These are phyloP conservation scores for Rhizophagus clarus DNA, from an alignment of 192 early-diverging fungal species.

Conservation along the genomic window DNA sequence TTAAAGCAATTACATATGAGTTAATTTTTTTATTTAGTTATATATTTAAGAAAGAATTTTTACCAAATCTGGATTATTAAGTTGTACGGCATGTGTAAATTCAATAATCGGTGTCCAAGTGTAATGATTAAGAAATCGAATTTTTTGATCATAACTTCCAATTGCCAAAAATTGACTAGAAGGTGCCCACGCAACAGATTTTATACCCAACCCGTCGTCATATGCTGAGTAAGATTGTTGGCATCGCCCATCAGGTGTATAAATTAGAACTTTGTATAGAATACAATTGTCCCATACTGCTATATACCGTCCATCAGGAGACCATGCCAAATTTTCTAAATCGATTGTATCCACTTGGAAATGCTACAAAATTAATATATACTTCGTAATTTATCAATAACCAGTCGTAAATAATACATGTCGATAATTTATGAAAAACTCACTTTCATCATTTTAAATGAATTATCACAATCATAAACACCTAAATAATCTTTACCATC, in stretches of 20 bases:
- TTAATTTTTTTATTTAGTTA: background rate
- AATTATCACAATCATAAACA: constrained; percentile 64
- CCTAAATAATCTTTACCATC: constrained; percentile 67
- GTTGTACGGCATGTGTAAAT: constrained; percentile 57
- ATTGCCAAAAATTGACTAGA: constrained; percentile 76
- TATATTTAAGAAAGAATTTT: background rate
- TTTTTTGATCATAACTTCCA: constrained; percentile 86
- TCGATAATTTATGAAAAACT: background rate
- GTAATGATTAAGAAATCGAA: constrained; percentile 69
- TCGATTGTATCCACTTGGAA: constrained; percentile 72
- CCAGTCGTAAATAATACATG: background rate
- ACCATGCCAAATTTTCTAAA: constrained; percentile 77
- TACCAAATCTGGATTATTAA: constrained; percentile 41
- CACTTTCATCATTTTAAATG: constrained; percentile 67
- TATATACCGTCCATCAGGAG: constrained; percentile 81
- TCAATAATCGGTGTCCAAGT: constrained; percentile 70
- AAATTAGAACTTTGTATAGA: constrained; percentile 72
- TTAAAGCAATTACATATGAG: background rate
- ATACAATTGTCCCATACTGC: constrained; percentile 73
- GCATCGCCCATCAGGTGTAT: constrained; percentile 66
- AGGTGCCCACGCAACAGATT: constrained; percentile 73
- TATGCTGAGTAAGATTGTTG: constrained; percentile 50
- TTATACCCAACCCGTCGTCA: constrained; percentile 76
- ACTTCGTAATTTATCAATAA: background rate
- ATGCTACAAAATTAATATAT: constrained; percentile 45